Base-by-base conservation (phyloP, 257 asterid species). In the Lithospermum erythrorhizon region DNA sequence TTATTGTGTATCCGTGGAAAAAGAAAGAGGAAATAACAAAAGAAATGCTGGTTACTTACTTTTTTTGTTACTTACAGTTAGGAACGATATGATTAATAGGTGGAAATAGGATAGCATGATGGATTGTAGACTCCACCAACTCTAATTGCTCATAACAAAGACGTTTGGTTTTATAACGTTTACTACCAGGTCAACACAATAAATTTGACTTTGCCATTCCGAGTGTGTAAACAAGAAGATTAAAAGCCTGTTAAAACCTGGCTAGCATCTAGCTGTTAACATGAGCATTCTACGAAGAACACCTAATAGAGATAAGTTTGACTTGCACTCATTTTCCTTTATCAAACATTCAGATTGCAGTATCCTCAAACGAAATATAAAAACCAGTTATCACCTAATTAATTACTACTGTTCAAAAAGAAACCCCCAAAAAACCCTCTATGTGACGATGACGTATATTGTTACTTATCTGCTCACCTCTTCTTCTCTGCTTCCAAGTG, bases 401-500 rank as follows among this genome's bases (percentile, higher is more conserved):
- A 41, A 3, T 41, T 41, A 41, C 45, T 35, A 35, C 45, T 0
- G 11, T 41, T 3, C 13, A 3, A 41, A 41, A 41, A 13, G 18
- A 11, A 41, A 41, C 49, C 49, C 49, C 49, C 18, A 41, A 13
- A 41, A 9, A 41, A 11, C 11, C 11, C 49, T 14, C 49, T 41
- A 11, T 41, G 8, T 52, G 22, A 53, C 6, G 16, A 53, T 53
- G 13, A 5, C 8, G 21, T 29, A 54, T 17, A 27, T 24, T 22
- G 57, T 37, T 7, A 29, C 22, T 35, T 19, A 20, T 55, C 21
- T 21, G 47, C 70, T 64, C 65, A 84, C 97, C 97, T 84, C 97
- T 82, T 86, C 98, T 79, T 66, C 98, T 88, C 76, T 75, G 90
- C 79, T 88, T 91, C 98, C 98, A 91, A 55, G 98, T 91, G 67